phyloP scores from a whole-genome alignment of 495 filamentous ascomycete species.

The Friedmanniomyces simplex region DNA sequence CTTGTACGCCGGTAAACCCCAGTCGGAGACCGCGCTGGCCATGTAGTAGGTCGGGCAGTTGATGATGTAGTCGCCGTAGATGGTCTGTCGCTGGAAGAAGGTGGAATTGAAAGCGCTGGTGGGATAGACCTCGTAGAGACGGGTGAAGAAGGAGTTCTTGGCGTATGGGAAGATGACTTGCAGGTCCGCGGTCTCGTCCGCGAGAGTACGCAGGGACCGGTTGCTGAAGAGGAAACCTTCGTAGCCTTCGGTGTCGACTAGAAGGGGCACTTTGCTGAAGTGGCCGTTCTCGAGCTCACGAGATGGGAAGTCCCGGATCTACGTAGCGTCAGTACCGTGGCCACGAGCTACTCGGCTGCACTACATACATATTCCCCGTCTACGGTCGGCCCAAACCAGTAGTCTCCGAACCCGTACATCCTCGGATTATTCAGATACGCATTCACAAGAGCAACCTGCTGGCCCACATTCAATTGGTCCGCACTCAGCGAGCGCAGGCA shows the following conservation, averaged over 20 bases:
- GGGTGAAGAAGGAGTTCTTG: constrained; percentile 16
- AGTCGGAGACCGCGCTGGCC: constrained; percentile 18
- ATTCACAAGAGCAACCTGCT: constrained; percentile 4
- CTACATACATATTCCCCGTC: constrained; percentile 8
- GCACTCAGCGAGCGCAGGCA: constrained; percentile 11
- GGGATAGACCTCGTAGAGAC: constrained; percentile 21
- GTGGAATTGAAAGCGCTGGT: constrained; percentile 15
- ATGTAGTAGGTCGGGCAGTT: constrained; percentile 25
- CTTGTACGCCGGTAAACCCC: constrained; percentile 18
- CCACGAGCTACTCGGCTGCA: neutral
- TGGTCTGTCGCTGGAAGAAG: constrained; percentile 17
- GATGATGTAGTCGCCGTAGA: constrained; percentile 25
- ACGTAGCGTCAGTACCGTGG: too few species aligned
- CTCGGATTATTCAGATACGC: constrained; percentile 3
- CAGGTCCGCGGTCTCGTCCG: constrained; percentile 9
- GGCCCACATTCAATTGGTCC: neutral
- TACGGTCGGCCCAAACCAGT: constrained; percentile 19
- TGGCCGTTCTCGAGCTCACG: constrained; percentile 21
- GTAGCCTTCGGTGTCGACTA: constrained; percentile 18
- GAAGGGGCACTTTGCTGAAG: constrained; percentile 22
- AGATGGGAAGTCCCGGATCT: constrained; percentile 20
- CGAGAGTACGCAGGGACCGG: neutral
- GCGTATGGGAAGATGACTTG: constrained; percentile 18
- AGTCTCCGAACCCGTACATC: constrained; percentile 18
- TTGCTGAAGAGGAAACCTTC: constrained; percentile 17